Evolutionary conservation across 768 basidiomycete genomes (phyloP), one percentile per base, ranked within the genome.

Genomic region (Cubamyces lactineus): DNA sequence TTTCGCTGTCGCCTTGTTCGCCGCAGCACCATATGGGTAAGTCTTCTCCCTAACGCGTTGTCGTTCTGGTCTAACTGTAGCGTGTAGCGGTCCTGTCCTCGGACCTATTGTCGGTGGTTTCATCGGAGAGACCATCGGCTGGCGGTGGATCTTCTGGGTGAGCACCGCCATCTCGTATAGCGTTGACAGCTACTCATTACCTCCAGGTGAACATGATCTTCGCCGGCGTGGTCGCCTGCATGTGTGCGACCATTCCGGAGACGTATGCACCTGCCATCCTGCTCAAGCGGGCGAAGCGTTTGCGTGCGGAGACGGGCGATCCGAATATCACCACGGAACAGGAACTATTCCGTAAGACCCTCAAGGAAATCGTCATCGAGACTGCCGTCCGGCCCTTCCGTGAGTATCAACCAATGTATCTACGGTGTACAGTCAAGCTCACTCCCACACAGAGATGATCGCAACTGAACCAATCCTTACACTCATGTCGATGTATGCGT

Each of bases 41-140:
- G 57, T 17, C 2, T 13, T 5, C 2, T 8, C 15, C 3, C 19
- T 9, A 1, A 12, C 12, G 7, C 13, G 8, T 5, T 17, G 13
- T 6, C 2, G 13, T 17, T 0, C 24, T 3, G 2, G 1, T 5
- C 42, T 43, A 5, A 51, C 28, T 0, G 21, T 1, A 2, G 3
- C 2, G 5, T 34, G 9, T 19, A 59, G 57, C 0, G 79, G 76
- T 48, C 80, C 79, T 1, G 76, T 82, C 0, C 46, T 84, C 19
- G 86, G 86, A 1, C 87, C 82, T 2, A 78, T 84, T 53, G 75
- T 81, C 24, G 82, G 81, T 50, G 80, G 80, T 6, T 78, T 78
- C 53, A 77, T 80, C 57, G 75, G 78, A 5, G 77, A 79, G 56
- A 73, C 69, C 39, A 61, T 77, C 28, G 79, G 79, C 11, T 76